Conservation (phyloP, 768 basidiomycete species). For the Leccinum longicurvipes region DNA sequence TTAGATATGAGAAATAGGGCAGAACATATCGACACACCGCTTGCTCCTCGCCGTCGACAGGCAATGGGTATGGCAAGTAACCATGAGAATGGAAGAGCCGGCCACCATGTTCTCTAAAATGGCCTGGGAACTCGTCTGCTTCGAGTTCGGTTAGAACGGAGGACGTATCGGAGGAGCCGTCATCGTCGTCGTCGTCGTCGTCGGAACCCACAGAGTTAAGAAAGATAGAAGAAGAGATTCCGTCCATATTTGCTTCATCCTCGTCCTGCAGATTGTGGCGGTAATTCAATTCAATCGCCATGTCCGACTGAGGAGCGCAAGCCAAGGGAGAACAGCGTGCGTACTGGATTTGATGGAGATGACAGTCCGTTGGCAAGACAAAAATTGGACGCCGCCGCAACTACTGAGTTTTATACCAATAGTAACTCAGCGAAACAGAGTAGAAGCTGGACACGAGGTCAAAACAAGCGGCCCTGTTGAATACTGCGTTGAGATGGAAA, state of each 20-base stretch:
- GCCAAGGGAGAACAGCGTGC: constrained; percentile 11
- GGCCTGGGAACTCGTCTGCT: constrained; percentile 53
- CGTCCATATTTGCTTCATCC: constrained; percentile 10
- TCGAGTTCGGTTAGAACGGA: constrained; percentile 45
- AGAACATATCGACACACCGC: constrained; percentile 41
- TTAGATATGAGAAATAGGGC: background rate
- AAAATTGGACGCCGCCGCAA: constrained; percentile 37
- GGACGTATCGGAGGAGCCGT: constrained; percentile 39
- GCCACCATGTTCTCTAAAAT: constrained; percentile 56
- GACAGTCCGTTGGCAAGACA: constrained; percentile 36
- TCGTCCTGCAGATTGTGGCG: constrained; percentile 21
- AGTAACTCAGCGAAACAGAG: constrained; percentile 40
- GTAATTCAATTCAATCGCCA: constrained; percentile 30
- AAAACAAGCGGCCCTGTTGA: constrained; percentile 33
- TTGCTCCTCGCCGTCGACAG: constrained; percentile 69
- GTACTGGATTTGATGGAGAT: constrained; percentile 26
- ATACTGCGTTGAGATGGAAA: constrained; percentile 25
- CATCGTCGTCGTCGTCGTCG: constrained; percentile 38
- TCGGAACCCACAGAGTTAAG: constrained; percentile 11
- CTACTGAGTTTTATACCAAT: constrained; percentile 38
- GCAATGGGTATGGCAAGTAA: constrained; percentile 65
- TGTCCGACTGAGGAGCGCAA: constrained; percentile 10
- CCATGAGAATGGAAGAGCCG: constrained; percentile 69
- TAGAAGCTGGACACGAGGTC: constrained; percentile 37
- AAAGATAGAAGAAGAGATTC: constrained; percentile 8